A percentile compares a stretch with the other conserved stretches of the same genome.
phyloP scores from a whole-genome alignment of 2,329 filamentous ascomycete genomes.

The Exophiala sp. region DNA sequence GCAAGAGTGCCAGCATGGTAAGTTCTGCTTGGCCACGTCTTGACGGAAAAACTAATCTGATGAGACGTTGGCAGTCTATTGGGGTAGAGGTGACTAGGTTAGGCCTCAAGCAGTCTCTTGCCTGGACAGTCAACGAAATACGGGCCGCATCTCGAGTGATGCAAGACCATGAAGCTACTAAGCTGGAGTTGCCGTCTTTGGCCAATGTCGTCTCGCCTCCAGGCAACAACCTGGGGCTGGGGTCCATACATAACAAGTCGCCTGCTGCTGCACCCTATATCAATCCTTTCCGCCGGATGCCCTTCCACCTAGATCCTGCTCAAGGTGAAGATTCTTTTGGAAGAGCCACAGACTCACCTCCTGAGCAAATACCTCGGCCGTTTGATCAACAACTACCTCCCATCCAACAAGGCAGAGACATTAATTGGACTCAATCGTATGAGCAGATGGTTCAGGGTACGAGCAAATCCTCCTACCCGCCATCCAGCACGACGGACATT shows the following conservation, averaged over 20 bases:
- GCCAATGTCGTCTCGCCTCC: constrained; percentile 18
- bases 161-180: constrained; percentile 14
- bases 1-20: constrained; percentile 16
- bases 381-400: constrained; percentile 29
- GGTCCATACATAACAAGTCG: constrained; percentile 12
- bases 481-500: constrained; percentile 20
- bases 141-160: constrained; percentile 19
- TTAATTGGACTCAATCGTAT: constrained; percentile 12
- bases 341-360: constrained; percentile 11
- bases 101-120: constrained; percentile 23
- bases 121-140: constrained; percentile 21
- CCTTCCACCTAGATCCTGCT: constrained; percentile 14
- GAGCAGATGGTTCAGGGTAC: constrained; percentile 16
- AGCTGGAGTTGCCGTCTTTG: constrained; percentile 18
- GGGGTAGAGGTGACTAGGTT: constrained; percentile 21
- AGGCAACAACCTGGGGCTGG: constrained; percentile 14
- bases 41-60: constrained; percentile 13
- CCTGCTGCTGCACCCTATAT: constrained; percentile 12
- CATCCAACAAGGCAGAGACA: constrained; percentile 19
- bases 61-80: constrained; percentile 10
- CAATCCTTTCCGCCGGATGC: constrained; percentile 17
- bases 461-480: constrained; percentile 20
- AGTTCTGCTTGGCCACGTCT: constrained; percentile 6
- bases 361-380: constrained; percentile 16
- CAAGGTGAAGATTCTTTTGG: constrained; percentile 16